Percentiles rank a stretch among this genome's conserved stretches.
These are phyloP conservation scores for Chrysochromulina tobinii DNA, from an alignment of 78 protist species.

Conservation along the genomic window DNA sequence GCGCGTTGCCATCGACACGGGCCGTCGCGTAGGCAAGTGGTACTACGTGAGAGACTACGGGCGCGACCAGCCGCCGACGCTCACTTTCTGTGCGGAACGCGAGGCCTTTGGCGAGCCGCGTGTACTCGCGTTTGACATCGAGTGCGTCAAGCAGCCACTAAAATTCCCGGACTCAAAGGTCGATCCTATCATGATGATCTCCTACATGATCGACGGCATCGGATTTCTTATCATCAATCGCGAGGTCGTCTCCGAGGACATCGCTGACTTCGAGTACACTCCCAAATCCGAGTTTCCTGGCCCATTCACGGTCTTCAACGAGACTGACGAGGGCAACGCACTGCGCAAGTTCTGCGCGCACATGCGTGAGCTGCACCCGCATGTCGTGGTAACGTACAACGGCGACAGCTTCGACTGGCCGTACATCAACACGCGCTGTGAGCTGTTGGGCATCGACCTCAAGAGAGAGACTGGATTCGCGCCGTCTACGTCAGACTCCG, in stretches of 20 bases:
- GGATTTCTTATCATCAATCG: constrained; percentile 96
- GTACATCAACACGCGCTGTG: constrained; percentile 11
- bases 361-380: constrained; percentile 78
- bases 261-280: constrained; percentile 93
- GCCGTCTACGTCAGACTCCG: no score
- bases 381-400: constrained; percentile 94
- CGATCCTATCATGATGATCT: constrained; percentile 96
- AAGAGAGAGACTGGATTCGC: no score
- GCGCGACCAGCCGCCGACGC: background rate
- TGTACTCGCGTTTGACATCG: constrained; percentile 98
- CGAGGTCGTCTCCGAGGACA: constrained; percentile 89
- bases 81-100: background rate
- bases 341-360: constrained; percentile 75
- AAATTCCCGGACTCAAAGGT: constrained; percentile 91
- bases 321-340: constrained; percentile 68
- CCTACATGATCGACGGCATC: constrained; percentile 94
- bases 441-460: constrained; percentile 52
- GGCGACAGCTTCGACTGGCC: constrained; percentile 99
- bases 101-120: constrained; percentile 70
- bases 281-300: constrained; percentile 93
- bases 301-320: constrained; percentile 88
- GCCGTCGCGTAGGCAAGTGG: constrained; percentile 56
- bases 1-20: constrained; percentile 91
- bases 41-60: background rate
- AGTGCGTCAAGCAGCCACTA: constrained; percentile 93